Base-by-base conservation (phyloP, 306 rosid genomes). In the Adenanthera pavonina region DNA sequence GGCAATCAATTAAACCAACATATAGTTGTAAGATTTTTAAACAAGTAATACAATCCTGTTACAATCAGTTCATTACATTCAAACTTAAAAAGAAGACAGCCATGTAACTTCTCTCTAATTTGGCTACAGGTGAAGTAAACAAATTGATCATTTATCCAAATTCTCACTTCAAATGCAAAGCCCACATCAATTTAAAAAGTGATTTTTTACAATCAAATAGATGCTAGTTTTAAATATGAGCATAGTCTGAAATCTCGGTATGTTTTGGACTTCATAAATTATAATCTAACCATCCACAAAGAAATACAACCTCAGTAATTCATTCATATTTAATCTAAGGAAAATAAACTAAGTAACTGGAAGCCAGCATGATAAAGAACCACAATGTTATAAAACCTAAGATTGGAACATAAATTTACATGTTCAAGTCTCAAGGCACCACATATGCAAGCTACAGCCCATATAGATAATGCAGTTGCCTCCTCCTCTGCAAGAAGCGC, bases 351-450 rank as follows among this genome's bases (percentile, higher is more conserved):
- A 17, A 15, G 40, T 12, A 64, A 73, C 56, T 71, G 16, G 75
- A 49, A 76, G 36, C 80, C 25, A 68, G 46, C 69, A 77, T 48
- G n/a, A 53, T 43, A 80, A 68, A 59, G 77, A 81, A 78, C 72
- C 43, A 11, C 38, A 68, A 74, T 78, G 44, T 19, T 15, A 11
- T 19, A 62, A 84, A 74, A 48, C 19, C 19, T 62, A 30, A 69
- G 48, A 75, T 43, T 68, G 74, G 77, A 17, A 60, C 61, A 80
- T 72, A 76, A 80, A 83, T 91, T 79, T 84, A 96, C 99, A 89
- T 94, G 79, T 83, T 96, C 99, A 69, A 96, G 98, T 84, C 97
- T 95, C 83, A 96, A 89, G 80, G 97, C 89, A 79, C 99, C 98
- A 86, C 99, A 96, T 43, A 94, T 57, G 91, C 95, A 91, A 65